Percentiles rank a stretch among this genome's conserved stretches.
phyloP scores from a whole-genome alignment of 2,329 filamentous ascomycete genomes.

The Aspergillus awamori region DNA sequence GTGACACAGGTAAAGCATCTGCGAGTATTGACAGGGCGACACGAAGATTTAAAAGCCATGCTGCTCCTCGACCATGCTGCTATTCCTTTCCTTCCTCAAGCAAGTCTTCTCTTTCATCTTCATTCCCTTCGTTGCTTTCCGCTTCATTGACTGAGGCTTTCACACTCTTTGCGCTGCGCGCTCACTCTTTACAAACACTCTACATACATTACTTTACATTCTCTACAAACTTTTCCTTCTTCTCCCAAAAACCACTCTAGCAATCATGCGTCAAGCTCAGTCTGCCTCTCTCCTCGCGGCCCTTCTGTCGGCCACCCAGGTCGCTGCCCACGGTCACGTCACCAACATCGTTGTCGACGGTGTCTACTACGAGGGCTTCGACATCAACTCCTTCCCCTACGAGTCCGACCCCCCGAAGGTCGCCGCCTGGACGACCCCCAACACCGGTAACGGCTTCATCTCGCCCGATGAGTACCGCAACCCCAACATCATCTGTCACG shows the following conservation, averaged over 20 bases:
- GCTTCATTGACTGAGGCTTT: conserved; percentile 18
- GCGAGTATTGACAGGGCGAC: neutral
- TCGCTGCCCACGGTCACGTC: conserved; percentile 36
- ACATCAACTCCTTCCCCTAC: conserved; percentile 37
- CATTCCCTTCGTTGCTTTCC: neutral
- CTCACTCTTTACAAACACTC: conserved; percentile 4
- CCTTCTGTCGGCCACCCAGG: conserved; percentile 35
- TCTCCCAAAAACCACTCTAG: neutral
- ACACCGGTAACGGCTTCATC: conserved; percentile 57
- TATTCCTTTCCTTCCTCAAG: neutral
- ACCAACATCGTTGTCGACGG: conserved; percentile 42
- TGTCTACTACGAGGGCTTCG: conserved; percentile 44
- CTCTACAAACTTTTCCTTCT: neutral
- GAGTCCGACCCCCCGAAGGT: conserved; percentile 38
- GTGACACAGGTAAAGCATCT: neutral
- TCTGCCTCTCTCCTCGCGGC: conserved; percentile 30
- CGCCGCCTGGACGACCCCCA: conserved; percentile 57
- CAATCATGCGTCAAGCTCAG: conserved; percentile 18
- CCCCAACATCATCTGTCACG: conserved; percentile 63
- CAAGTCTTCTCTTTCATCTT: neutral
- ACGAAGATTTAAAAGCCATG: neutral
- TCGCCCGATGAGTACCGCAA: conserved; percentile 41
- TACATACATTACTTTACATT: conserved; percentile 8
- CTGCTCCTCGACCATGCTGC: neutral
- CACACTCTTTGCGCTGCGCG: conserved; percentile 17